phyloP scores from a whole-genome alignment of 257 asterid species.

The Plantago ovata region DNA sequence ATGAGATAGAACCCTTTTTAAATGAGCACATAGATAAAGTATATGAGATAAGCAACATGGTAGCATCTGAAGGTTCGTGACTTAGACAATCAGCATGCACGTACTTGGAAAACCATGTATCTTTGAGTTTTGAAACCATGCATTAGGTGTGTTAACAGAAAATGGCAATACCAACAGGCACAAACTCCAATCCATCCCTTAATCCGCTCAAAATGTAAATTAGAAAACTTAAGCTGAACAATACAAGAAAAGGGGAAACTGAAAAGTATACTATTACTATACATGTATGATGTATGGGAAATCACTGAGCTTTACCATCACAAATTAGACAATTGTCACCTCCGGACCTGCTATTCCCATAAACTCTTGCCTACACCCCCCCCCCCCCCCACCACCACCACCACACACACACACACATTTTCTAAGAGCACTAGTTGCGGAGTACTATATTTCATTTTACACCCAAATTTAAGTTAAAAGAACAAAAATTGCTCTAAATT shows the following conservation, averaged over 20 bases:
- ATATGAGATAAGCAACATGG: neutral
- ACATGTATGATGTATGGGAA: neutral
- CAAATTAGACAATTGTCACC: neutral
- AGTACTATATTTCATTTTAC: no score
- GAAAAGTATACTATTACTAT: no score
- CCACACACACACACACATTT: no score
- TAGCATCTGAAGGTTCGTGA: neutral
- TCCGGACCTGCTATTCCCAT: neutral
- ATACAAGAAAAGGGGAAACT: no score
- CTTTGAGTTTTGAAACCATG: neutral
- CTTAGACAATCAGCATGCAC: neutral
- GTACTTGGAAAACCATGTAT: neutral
- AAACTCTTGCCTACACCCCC: no score
- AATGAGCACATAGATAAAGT: constrained; percentile 1
- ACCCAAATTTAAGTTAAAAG: no score
- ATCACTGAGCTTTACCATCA: neutral
- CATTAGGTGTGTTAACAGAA: neutral
- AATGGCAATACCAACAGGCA: neutral
- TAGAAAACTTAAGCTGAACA: no score
- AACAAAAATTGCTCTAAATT: no score
- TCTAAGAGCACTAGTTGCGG: no score
- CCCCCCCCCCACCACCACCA: no score
- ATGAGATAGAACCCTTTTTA: constrained; percentile 5
- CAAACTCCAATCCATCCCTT: neutral
- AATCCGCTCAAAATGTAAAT: no score